Percentiles rank a stretch among this genome's conserved stretches.
phyloP scores from a whole-genome alignment of 2,329 filamentous ascomycete genomes.

The Ophidiomyces ophidiicola region DNA sequence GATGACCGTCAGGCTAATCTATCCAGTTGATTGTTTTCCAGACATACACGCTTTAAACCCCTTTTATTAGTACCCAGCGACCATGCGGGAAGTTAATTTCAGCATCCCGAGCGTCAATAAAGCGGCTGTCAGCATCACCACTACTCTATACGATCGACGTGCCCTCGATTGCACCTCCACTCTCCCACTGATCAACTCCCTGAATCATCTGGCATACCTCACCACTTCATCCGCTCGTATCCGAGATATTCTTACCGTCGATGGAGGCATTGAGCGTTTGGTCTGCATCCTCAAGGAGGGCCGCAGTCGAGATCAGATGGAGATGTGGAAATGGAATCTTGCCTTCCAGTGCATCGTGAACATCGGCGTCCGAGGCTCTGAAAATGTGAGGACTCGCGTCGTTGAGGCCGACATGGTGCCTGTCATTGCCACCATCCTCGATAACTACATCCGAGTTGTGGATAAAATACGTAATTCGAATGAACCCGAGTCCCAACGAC shows the following conservation, averaged over 20 bases:
- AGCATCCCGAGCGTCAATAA: slow-evolving; percentile 99
- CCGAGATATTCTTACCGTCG: slow-evolving; percentile 92
- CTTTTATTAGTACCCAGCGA: slow-evolving; percentile 37
- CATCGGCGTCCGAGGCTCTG: slow-evolving; percentile 90
- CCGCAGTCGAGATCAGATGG: slow-evolving; percentile 95
- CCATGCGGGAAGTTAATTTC: slow-evolving; percentile 99
- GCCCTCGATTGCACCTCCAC: slow-evolving; percentile 98
- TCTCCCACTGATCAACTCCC: slow-evolving; percentile 91
- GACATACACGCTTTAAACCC: no score
- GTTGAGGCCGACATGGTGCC: slow-evolving; percentile 99
- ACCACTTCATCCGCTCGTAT: slow-evolving; percentile 96
- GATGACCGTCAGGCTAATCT: no score
- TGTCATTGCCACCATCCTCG: slow-evolving; percentile 92
- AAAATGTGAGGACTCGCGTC: slow-evolving; percentile 83
- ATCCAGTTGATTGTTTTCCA: no score
- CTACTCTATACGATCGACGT: slow-evolving; percentile 91
- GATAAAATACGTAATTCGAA: slow-evolving; percentile 81
- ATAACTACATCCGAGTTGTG: slow-evolving; percentile 95
- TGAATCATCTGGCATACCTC: slow-evolving; percentile 96
- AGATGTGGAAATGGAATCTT: slow-evolving; percentile 99
- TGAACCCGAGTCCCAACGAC: slow-evolving; percentile 59
- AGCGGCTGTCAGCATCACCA: slow-evolving; percentile 96
- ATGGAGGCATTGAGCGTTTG: slow-evolving; percentile 92
- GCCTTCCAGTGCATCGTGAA: slow-evolving; percentile 99
- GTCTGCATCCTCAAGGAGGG: slow-evolving; percentile 98